Evolutionary conservation across 148 eudicot genomes (phyloP), one percentile per base, ranked within the genome.

Genomic region (Pouteria glomerata): DNA sequence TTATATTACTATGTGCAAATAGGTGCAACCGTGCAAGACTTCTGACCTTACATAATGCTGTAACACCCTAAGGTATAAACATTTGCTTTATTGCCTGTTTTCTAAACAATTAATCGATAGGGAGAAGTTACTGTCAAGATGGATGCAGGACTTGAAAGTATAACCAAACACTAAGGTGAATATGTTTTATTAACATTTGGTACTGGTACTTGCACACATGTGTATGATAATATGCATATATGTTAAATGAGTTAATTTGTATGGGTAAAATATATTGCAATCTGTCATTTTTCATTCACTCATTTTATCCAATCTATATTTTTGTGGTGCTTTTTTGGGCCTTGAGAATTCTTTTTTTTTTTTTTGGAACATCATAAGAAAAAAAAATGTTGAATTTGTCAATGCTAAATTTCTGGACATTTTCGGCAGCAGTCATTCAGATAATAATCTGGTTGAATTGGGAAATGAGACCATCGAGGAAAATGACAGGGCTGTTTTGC

Each of bases 361-460:
- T 23, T 0, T 26, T 30, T 10, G 15, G 5, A 23, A 56, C 33
- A 57, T 72, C 2, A 23, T 53, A 27, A 63, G n/a, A 19, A 6
- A 62, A 58, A 74, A 41, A 57, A 57, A 63, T 12, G 26, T 57
- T 60, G 31, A 60, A 53, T 39, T 23, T 29, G 45, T 53, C 27
- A n/a, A 55, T 78, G 64, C 68, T 82, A 72, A 67, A 51, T 74
- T 63, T 77, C 44, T 57, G 77, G 57, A 51, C 57, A 55, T 71
- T 57, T 33, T 71, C 68, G 48, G 30, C 57, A 70, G 79, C 91
- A 95, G 99, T 75, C 99, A 96, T 77, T 88, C 96, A 35, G 97
- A 95, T 70, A 83, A 76, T 73, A 92, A 90, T 85, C 78, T 92
- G 75, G 89, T 73, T 80, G 97, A 92, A 83, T 74, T 92, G 76